Evolutionary conservation across 805 yeast species (phyloP), one percentile per base, ranked within the genome.

Genomic region (Yamadazyma scolyti): DNA sequence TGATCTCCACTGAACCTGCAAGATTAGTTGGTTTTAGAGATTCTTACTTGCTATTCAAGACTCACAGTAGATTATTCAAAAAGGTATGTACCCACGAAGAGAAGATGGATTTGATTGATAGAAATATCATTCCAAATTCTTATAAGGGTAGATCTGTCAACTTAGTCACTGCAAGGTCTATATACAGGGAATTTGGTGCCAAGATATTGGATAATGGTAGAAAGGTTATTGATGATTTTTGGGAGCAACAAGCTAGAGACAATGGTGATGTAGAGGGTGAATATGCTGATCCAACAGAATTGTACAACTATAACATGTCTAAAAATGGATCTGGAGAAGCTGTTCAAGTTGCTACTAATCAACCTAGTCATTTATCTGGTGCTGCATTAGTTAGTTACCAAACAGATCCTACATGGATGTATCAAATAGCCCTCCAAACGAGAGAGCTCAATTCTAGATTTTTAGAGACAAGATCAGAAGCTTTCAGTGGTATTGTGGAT

Each of bases 1-100:
- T 90, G 95, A 74, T 93, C 28, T 81, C 95, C 2, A 89, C 97
- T 0, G 98, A 93, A 52, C 96, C 96, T 2, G 97, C 98, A 1
- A 74, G 97, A 45, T 78, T 90, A 48, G 87, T 90, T 39, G 97
- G 97, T 3, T 85, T 88, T 61, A 73, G 96, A 45, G 97, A 90
- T 52, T 85, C 96, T 2, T 88, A 90, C 49, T 65, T 88, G 31
- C 68, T 90, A 37, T 88, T 90, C 61, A 95, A 89, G 52, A 83
- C 88, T 29, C 96, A 90, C 60, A 73, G 78, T 30, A 68, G 75
- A 30, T 65, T 93, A 31, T 81, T 72, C 63, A 87, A 89, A 50
- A 74, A 82, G 39, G 76, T 83, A 8, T 67, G 89, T 27, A 68
- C 75, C 8, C 85, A 83, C 39, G 82, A 75, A 11, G 94, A 88